Evolutionary conservation across 2,329 filamentous ascomycete species (phyloP), one percentile per base, ranked within the genome.

Genomic region (Lasiodiplodia sp.): DNA sequence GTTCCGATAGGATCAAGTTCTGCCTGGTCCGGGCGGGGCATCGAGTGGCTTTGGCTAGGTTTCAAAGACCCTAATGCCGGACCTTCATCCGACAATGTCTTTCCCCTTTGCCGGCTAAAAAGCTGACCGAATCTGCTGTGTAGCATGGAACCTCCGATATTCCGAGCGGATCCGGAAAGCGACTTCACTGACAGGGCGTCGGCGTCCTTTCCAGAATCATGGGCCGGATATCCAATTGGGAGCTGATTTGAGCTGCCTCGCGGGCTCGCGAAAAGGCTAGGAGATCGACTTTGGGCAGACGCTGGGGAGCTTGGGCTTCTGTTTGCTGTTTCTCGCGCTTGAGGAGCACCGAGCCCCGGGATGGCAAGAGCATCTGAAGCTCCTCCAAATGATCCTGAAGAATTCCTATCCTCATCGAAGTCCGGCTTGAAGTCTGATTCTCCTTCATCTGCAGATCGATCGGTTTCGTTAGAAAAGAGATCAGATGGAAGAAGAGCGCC

Each of bases 11-110:
- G 80, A 71, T 88, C 86, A 51, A 84, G 76, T 10, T 74, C 75
- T 6, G 71, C 78, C 58, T 77, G 77, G 34, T 84, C 84, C 52
- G 88, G 85, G 44, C 87, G 82, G 6, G 92, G 92, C 72, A 96
- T 88, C 0, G 92, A 95, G 75, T 93, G 91, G 73, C 91, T 94
- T 76, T 95, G 91, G 0, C 87, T 86, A 37, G 87, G 81, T 75
- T 92, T 92, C 16, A 94, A 81, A 23, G 86, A 89, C 0, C 92
- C 92, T 8, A 94, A 79, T 1, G 86, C 83, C 6, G 89, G 90
- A 0, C 90, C 89, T 37, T 88, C 85, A 37, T 87, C 86, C 10
- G 87, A 85, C 7, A 85, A 75, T 0, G 85, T 84, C 78, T 93
- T 93, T 5, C 86, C 82, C 31, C 86, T 86, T 67, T 87, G 85